Conservation (phyloP, 805 yeast genomes). For the Huiozyma naganishii region DNA sequence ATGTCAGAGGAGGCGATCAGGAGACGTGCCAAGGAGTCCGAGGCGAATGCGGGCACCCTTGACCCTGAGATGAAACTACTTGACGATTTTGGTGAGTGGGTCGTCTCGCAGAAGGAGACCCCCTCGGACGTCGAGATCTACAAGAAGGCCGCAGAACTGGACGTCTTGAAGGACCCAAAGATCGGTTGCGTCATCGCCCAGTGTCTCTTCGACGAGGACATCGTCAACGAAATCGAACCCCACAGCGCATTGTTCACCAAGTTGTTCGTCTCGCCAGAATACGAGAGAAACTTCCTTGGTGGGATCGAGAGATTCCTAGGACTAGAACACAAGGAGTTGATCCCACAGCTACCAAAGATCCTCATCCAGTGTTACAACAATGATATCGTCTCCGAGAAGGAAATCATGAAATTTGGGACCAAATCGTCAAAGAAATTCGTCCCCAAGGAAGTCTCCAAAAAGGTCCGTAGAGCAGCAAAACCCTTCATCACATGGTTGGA, state of each 20-base stretch:
- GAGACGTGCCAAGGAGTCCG: conserved; percentile 81
- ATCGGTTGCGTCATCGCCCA: conserved; percentile 90
- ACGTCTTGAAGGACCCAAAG: conserved; percentile 57
- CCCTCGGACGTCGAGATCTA: conserved; percentile 85
- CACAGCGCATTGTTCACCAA: conserved; percentile 81
- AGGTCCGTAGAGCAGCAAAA: conserved; percentile 91
- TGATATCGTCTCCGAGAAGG: conserved; percentile 79
- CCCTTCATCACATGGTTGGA: conserved; percentile 92
- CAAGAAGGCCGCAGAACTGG: conserved; percentile 76
- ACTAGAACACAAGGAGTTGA: conserved; percentile 59
- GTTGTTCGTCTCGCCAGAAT: conserved; percentile 47
- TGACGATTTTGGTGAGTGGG: conserved; percentile 86
- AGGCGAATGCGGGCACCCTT: conserved; percentile 40
- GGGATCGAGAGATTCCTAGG: conserved; percentile 94
- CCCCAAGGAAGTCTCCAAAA: conserved; percentile 82
- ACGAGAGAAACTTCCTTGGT: conserved; percentile 84
- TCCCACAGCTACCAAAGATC: conserved; percentile 69
- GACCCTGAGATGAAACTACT: conserved; percentile 39
- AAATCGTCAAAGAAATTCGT: conserved; percentile 86
- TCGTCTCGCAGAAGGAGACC: conserved; percentile 41
- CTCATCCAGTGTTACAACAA: conserved; percentile 70
- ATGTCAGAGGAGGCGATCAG: conserved; percentile 93
- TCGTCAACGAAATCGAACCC: conserved; percentile 56
- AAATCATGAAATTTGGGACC: conserved; percentile 73
- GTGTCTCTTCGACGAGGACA: conserved; percentile 69